Evolutionary conservation across 176 grass and related monocot species (phyloP).

Genomic region (Oryza punctata): DNA sequence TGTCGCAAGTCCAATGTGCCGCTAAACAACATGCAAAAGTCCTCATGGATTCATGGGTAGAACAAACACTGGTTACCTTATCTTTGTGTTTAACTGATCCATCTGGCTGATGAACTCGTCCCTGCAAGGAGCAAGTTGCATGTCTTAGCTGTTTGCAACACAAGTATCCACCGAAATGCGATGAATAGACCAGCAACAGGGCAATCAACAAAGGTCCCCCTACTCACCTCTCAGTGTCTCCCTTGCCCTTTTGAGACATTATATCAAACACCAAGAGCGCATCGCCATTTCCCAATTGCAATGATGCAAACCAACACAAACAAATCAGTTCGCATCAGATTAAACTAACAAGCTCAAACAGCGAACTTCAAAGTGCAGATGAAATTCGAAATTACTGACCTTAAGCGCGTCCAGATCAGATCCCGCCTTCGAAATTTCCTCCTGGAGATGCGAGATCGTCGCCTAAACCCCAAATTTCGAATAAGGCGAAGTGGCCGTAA

Average conservation of each 20-base stretch:
- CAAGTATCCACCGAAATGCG: neutral
- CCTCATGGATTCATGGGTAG: neutral
- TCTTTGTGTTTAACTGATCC: slow-evolving; percentile 69
- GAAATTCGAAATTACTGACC: slow-evolving; percentile 22
- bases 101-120: slow-evolving; percentile 68
- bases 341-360: neutral
- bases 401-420: slow-evolving; percentile 62
- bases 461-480: slow-evolving; percentile 37
- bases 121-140: slow-evolving; percentile 37
- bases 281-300: slow-evolving; percentile 15
- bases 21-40: neutral
- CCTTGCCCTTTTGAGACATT: slow-evolving; percentile 42
- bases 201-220: neutral
- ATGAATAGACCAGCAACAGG: neutral
- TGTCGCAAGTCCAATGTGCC: neutral
- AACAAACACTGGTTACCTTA: slow-evolving; percentile 53
- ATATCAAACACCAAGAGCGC: slow-evolving; percentile 17
- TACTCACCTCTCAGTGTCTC: slow-evolving; percentile 45
- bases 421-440: slow-evolving; percentile 55
- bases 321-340: neutral
- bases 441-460: slow-evolving; percentile 50
- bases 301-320: slow-evolving; percentile 2
- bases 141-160: neutral
- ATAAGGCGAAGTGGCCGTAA: neutral
- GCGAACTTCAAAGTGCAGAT: neutral